These are phyloP conservation scores for Claviceps sp. DNA, from an alignment of 2,329 filamentous ascomycete species.

Conservation along the genomic window DNA sequence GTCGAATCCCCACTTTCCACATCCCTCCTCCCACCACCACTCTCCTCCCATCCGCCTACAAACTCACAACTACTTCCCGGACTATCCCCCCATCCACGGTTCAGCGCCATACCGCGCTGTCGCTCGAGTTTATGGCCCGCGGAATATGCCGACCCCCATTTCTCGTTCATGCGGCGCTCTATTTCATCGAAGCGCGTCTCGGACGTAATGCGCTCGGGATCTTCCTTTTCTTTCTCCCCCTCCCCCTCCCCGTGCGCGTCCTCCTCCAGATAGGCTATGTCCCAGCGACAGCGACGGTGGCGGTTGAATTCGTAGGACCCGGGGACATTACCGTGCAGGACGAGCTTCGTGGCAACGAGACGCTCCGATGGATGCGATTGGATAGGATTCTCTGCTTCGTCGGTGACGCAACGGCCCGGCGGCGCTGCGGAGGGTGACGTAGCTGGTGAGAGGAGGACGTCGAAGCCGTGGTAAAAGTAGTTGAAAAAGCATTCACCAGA, in stretches of 20 bases:
- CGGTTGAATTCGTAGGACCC: constrained; percentile 96
- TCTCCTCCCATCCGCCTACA: constrained; percentile 76
- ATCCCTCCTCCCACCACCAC: constrained; percentile 36
- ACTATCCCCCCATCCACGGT: constrained; percentile 82
- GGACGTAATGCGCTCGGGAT: constrained; percentile 44
- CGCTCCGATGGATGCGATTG: constrained; percentile 41
- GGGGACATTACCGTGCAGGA: constrained; percentile 87
- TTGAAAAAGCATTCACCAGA: constrained; percentile 84
- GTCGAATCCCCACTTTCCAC: constrained; percentile 45
- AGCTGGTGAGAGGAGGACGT: constrained; percentile 76
- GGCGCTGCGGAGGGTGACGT: constrained; percentile 50
- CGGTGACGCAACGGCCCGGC: constrained; percentile 18
- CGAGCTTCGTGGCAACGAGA: constrained; percentile 78
- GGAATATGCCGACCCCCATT: constrained; percentile 56
- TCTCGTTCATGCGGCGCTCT: constrained; percentile 51
- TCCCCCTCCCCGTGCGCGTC: neutral
- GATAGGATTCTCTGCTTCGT: constrained; percentile 18
- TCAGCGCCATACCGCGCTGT: constrained; percentile 72
- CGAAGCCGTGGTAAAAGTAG: constrained; percentile 92
- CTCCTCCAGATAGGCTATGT: constrained; percentile 43
- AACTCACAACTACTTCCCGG: constrained; percentile 82
- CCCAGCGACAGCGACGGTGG: constrained; percentile 81
- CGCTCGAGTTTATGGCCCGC: constrained; percentile 36
- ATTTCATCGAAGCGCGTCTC: constrained; percentile 69
- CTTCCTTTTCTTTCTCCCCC: constrained; percentile 16